Evolutionary conservation across 164 flowering plant species (phyloP).

Genomic region (Piper longum): DNA sequence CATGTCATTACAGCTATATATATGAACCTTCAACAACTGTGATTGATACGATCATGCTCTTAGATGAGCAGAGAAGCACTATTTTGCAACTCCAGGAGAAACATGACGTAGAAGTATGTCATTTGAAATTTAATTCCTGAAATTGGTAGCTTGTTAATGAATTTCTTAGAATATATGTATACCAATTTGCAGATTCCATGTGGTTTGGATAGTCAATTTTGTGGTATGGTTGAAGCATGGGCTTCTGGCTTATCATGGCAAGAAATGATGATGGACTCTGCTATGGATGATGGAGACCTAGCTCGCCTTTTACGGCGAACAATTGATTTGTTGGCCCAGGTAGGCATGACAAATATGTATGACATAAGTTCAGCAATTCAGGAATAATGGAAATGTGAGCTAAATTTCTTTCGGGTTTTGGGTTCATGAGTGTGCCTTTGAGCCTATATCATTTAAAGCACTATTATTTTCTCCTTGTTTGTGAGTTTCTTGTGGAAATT

Average conservation of each 20-base stretch:
- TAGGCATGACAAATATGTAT: conserved; percentile 3
- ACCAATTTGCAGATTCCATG: conserved; percentile 39
- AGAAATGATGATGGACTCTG: conserved; percentile 96
- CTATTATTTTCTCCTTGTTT: background rate
- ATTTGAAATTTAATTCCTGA: background rate
- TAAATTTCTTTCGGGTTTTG: no score
- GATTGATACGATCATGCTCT: conserved; percentile 21
- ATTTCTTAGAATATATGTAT: background rate
- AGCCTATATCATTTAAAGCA: background rate
- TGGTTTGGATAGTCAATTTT: conserved; percentile 73
- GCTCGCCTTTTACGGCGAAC: conserved; percentile 82
- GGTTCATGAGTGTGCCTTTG: background rate
- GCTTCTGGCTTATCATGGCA: conserved; percentile 91
- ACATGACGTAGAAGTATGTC: conserved; percentile 55
- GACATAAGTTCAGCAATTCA: background rate
- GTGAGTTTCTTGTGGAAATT: background rate
- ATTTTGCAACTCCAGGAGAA: conserved; percentile 67
- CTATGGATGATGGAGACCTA: conserved; percentile 96
- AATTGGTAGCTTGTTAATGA: background rate
- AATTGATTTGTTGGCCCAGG: conserved; percentile 78
- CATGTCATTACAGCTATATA: conserved; percentile 35
- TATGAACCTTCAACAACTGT: conserved; percentile 75
- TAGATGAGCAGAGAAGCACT: conserved; percentile 60
- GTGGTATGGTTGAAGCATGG: conserved; percentile 99
- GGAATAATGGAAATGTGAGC: no score